phyloP scores from a whole-genome alignment of 202 grass and related monocot species.

The Saccharum hybrid region DNA sequence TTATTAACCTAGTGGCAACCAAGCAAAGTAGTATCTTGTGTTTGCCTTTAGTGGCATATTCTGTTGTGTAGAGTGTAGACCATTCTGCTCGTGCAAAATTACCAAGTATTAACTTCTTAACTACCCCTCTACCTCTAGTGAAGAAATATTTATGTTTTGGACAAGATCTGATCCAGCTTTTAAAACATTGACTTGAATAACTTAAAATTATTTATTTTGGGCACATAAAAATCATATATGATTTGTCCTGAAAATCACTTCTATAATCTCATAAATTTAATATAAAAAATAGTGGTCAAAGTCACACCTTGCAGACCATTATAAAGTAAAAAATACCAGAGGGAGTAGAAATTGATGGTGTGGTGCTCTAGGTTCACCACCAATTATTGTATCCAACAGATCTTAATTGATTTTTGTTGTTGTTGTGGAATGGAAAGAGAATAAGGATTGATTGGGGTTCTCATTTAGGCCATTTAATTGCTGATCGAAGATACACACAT shows the following conservation, averaged over 20 bases:
- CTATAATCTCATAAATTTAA: not conserved
- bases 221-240: not conserved
- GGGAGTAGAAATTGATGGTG: not conserved
- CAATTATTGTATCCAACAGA: not conserved
- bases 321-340: not conserved
- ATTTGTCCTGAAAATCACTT: not conserved
- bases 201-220: not conserved
- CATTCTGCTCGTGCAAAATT: constrained; percentile 19
- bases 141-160: not conserved
- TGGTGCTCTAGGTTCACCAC: not conserved
- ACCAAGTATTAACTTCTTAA: not conserved
- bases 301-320: not conserved
- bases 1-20: not conserved
- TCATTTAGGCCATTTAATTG: not conserved
- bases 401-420: not conserved
- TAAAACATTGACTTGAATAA: not conserved
- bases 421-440: not conserved
- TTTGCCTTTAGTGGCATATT: not conserved
- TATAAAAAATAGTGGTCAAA: not conserved
- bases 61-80: not conserved
- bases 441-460: not conserved
- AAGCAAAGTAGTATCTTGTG: constrained; percentile 21
- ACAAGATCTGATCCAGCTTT: not conserved
- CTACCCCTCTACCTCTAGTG: not conserved
- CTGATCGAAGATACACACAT: not conserved